Base-by-base conservation (phyloP, 164 flowering plant species). In the Chloranthus sessilifolius region DNA sequence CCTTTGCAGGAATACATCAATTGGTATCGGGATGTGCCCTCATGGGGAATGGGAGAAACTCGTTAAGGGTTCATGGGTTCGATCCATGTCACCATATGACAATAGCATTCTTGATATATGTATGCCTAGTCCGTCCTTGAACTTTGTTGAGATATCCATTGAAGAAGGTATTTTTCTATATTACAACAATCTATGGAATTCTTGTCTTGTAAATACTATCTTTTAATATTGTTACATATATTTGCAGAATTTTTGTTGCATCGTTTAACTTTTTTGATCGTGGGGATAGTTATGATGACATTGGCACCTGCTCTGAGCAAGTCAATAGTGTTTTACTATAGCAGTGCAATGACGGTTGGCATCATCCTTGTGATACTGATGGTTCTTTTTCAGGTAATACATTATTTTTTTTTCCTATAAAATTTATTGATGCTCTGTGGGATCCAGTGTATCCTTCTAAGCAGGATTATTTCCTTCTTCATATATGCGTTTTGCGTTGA, bases 281-380 rank as follows among this genome's bases (percentile, higher is more conserved):
- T 70, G 68, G 98, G 96, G 29, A 49, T 73, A 15, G 20, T 73
- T 40, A 12, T 92, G 65, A 47, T 85, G 72, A 73, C 68, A 26
- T 23, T 72, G 37, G 95, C 94, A 27, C 70, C 87, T 8, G 36
- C 36, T 27, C 58, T 85, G 68, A 83, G 98, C 78, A 58, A 75
- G 50, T 85, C 89, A 21, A 50, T 81, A 19, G 74, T 65, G 21
- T 88, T 88, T 59, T 92, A 88, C 70, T 88, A 92, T 53, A 50
- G 89, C 59, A 74, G 91, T 73, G 94, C 88, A 50, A 92, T 92
- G 96, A 63, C 78, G 49, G 55, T 82, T 43, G 98, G 98, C 10
- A 50, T 83, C 43, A 60, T 92, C 57, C 95, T 92, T 64, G 85
- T 92, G 28, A 62, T 84, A 58, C 53, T 92, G 66, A 66, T 88